Conservation (phyloP, 2,329 filamentous ascomycete genomes). For the Geoglossum cookeanum region DNA sequence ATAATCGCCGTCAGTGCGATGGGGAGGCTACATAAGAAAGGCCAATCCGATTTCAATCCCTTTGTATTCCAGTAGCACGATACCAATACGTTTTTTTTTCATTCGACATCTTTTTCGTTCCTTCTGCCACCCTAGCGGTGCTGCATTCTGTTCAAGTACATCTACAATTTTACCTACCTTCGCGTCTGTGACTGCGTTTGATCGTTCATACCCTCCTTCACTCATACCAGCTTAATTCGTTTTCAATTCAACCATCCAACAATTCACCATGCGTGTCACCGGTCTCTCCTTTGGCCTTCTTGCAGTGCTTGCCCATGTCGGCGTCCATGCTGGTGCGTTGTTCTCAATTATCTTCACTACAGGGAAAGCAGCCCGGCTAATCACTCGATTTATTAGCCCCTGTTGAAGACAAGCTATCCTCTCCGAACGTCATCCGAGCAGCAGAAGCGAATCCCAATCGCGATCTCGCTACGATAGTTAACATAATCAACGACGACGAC, state of each 20-base stretch:
- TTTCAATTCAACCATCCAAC: not conserved
- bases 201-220: not conserved
- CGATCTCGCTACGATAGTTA: not conserved
- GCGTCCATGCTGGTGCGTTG: not conserved
- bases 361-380: not conserved
- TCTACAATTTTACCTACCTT: not conserved
- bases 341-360: not conserved
- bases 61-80: not conserved
- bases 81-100: not conserved
- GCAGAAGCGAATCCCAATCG: not conserved
- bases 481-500: not conserved
- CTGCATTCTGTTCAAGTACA: not conserved
- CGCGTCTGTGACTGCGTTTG: conserved; percentile 2
- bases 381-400: not conserved
- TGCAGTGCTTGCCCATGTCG: not conserved
- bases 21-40: not conserved
- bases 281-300: not conserved
- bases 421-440: not conserved
- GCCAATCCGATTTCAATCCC: not conserved
- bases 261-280: not conserved
- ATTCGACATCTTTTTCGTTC: not conserved
- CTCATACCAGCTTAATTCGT: not conserved
- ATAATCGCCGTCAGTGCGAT: not conserved
- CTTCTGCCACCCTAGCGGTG: not conserved
- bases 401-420: not conserved